Evolutionary conservation across 2,329 filamentous ascomycete genomes (phyloP).

Genomic region (Pseudogymnoascus sp.): DNA sequence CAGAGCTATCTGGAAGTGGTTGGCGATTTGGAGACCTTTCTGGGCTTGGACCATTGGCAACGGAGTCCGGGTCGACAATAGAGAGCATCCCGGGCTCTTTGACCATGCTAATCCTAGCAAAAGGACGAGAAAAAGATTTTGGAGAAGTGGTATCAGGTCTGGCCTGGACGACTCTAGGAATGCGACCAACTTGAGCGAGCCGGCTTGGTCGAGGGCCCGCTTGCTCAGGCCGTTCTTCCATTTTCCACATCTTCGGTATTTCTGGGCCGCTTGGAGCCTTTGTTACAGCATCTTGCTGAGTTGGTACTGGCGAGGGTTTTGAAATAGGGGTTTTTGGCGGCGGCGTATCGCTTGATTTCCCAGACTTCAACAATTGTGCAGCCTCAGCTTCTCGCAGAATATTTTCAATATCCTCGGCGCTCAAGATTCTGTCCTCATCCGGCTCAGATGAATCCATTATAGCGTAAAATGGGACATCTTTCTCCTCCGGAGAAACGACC

Average conservation of each 20-base stretch:
- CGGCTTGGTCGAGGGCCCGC: conserved; percentile 42
- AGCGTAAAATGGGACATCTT: conserved; percentile 50
- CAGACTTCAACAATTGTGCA: conserved; percentile 21
- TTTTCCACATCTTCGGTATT: conserved; percentile 8
- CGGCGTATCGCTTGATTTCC: not conserved
- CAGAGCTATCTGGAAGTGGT: not conserved
- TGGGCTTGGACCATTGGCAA: conserved; percentile 42
- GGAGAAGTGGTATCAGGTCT: conserved; percentile 60
- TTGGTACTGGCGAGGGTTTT: not conserved
- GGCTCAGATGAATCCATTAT: conserved; percentile 50
- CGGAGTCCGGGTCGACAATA: conserved; percentile 33
- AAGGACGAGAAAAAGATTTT: conserved; percentile 80
- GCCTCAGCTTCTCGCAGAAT: conserved; percentile 43
- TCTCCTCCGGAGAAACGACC: conserved; percentile 41
- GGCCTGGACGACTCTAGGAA: conserved; percentile 70
- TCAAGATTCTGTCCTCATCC: conserved; percentile 19
- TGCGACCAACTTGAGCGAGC: conserved; percentile 74
- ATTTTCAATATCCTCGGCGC: conserved; percentile 34
- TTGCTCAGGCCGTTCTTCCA: not conserved
- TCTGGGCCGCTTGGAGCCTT: not conserved
- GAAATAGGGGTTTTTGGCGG: not conserved
- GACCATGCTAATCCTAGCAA: conserved; percentile 48
- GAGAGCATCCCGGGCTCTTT: conserved; percentile 22
- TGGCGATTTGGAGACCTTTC: conserved; percentile 22
- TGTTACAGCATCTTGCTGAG: not conserved